Base-by-base conservation (phyloP, 83 land plant species). In the Picea abies region DNA sequence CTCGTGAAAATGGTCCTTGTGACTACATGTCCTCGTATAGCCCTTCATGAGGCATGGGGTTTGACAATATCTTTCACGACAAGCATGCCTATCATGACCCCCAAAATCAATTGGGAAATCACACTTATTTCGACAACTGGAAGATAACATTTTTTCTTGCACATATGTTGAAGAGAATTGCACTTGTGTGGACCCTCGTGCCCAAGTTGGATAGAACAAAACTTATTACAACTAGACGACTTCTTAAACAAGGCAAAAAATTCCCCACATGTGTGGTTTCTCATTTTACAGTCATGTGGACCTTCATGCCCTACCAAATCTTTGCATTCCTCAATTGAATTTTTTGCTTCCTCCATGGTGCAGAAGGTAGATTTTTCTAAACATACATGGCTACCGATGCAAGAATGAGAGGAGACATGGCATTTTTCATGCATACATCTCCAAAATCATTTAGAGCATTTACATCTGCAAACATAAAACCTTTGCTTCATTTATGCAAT, bases 261-360 rank as follows among this genome's bases (percentile, higher is more conserved):
- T 49, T 49, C 15, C 0, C 78, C 41, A 66, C 90, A 88, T 4
- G 88, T 86, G 25, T 86, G 88, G 11, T 49, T 63, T 61, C 44
- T 83, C 32, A 19, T 35, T 63, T 83, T 78, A 37, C 89, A 87
- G 76, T 85, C 83, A 39, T 88, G 88, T 19, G 64, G 35, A 9
- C 90, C 90, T 47, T 75, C 82, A 66, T 88, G 90, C 22, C 90
- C 90, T 29, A 85, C 90, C 73, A 60, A 5, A 83, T 83, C 85
- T 11, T 15, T 32, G 66, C 88, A 88, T 60, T 16, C 76, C n/a
- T 14, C 44, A 72, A 12, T 49, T 4, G 17, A 16, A 2, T 7
- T 56, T 4, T 22, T 32, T 20, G 1, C 35, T 9, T 39, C 65
- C 17, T 32, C 44, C 22, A 88, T 17, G 12, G 22, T 61, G 80